phyloP scores from a whole-genome alignment of 345 rosid genomes.

The Limnanthes douglasii region DNA sequence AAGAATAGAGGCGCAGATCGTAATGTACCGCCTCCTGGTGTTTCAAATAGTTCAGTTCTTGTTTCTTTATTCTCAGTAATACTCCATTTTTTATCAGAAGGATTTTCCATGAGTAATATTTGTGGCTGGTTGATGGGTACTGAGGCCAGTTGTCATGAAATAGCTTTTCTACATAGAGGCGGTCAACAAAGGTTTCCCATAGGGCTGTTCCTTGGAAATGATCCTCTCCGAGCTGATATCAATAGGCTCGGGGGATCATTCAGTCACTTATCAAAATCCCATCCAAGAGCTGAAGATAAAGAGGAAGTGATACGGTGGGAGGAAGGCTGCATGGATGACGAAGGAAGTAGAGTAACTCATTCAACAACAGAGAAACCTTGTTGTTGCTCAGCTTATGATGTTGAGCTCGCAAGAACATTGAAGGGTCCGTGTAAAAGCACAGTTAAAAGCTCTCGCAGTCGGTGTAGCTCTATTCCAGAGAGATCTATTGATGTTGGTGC shows the following conservation, averaged over 20 bases:
- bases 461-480: slow-evolving; percentile 51
- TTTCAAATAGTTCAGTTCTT: slow-evolving; percentile 76
- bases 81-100: slow-evolving; percentile 93
- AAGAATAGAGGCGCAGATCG: slow-evolving; percentile 88
- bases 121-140: slow-evolving; percentile 44
- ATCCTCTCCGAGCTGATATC: slow-evolving; percentile 66
- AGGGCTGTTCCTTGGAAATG: slow-evolving; percentile 64
- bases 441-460: slow-evolving; percentile 46
- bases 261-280: slow-evolving; percentile 61
- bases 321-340: slow-evolving; percentile 92
- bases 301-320: slow-evolving; percentile 76
- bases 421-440: slow-evolving; percentile 41
- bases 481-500: slow-evolving; percentile 80
- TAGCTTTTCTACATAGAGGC: slow-evolving; percentile 88
- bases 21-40: slow-evolving; percentile 61
- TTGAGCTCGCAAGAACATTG: slow-evolving; percentile 46
- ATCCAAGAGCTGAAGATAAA: slow-evolving; percentile 54
- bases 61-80: slow-evolving; percentile 70
- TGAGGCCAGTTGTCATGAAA: slow-evolving; percentile 24
- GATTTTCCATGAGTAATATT: slow-evolving; percentile 35
- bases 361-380: slow-evolving; percentile 70
- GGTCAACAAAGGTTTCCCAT: slow-evolving; percentile 80
- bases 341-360: slow-evolving; percentile 63
- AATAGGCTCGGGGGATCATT: slow-evolving; percentile 92
- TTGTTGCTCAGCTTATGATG: slow-evolving; percentile 74